Evolutionary conservation across 2,329 filamentous ascomycete species (phyloP), one percentile per base, ranked within the genome.

Genomic region (Aspergillus caelatus): DNA sequence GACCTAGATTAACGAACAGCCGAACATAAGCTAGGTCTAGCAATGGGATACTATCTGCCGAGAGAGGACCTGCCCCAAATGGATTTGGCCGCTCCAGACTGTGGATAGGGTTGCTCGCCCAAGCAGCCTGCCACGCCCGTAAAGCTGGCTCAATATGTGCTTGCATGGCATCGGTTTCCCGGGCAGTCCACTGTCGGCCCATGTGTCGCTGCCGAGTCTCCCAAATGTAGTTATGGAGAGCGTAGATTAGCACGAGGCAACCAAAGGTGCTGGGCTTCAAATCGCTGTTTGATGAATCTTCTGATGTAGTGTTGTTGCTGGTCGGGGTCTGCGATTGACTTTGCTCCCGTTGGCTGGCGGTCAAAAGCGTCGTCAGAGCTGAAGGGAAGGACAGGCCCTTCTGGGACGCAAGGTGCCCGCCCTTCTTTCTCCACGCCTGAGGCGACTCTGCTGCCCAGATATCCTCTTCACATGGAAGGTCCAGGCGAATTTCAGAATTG

Each of bases 141-240:
- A 99, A 82, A 2, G 94, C 94, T 12, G 94, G 94, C 76, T 97
- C 94, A 62, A 98, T 96, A 73, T 97, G 93, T 1, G 91, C 88
- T 75, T 97, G 94, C 93, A 98, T 96, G 67, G 93, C 93, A 69
- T 98, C 94, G 0, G 93, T 96, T 78, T 98, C 94, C 68, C 94
- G 90, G 39, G 90, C 88, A 2, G 93, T 96, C 94, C 94, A 97
- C 56, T 93, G 84, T 66, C 93, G 90, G 70, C 91, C 93, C 70
- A 94, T 90, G 70, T 97, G 94, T 58, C 93, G 85, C 78, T 97
- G 94, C 28, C 94, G 86, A 0, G 94, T 97, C 79, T 98, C 94
- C 95, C 95, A 98, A 52, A 98, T 97, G 77, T 97, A 97, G 71
- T 97, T 97, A 80, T 98, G 95, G 28, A 98, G 83, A 4, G 95